Percentiles rank a stretch among this genome's conserved stretches.
Conservation (phyloP, 176 grass and related monocot genomes). For the Triticum turgidum region DNA sequence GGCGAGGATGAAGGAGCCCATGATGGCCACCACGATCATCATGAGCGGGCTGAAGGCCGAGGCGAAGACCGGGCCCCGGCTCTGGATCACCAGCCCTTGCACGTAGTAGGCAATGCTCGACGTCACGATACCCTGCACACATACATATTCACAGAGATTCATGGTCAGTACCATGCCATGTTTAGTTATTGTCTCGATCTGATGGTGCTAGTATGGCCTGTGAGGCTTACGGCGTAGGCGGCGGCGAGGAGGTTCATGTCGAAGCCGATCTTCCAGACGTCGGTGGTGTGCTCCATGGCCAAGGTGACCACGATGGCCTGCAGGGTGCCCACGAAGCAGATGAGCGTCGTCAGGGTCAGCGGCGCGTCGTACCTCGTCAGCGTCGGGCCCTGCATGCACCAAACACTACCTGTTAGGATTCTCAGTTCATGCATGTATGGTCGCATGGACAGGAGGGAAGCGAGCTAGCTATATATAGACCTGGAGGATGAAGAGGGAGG, state of each 20-base stretch:
- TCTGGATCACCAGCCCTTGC: conserved; percentile 90
- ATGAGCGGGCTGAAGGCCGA: conserved; percentile 96
- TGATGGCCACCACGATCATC: conserved; percentile 99
- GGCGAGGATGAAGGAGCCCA: conserved; percentile 95
- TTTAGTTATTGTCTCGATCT: neutral
- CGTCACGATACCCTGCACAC: conserved; percentile 90
- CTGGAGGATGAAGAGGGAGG: conserved; percentile 96
- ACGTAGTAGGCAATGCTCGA: conserved; percentile 99
- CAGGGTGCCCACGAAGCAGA: conserved; percentile 92
- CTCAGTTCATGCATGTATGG: neutral
- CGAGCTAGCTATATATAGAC: conserved; percentile 14
- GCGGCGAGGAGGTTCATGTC: conserved; percentile 99
- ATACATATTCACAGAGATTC: neutral
- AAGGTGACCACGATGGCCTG: conserved; percentile 92
- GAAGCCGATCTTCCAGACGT: conserved; percentile 84
- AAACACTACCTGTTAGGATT: neutral
- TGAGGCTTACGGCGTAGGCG: conserved; percentile 79
- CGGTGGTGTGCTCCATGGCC: conserved; percentile 64
- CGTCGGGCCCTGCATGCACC: conserved; percentile 55
- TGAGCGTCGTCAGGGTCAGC: conserved; percentile 73
- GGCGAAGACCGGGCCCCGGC: conserved; percentile 82
- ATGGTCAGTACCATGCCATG: conserved; percentile 8
- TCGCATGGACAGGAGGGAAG: neutral
- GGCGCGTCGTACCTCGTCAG: conserved; percentile 87
- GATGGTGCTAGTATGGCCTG: neutral